phyloP scores from a whole-genome alignment of 2,329 filamentous ascomycete genomes.

The Epichloe scottii region DNA sequence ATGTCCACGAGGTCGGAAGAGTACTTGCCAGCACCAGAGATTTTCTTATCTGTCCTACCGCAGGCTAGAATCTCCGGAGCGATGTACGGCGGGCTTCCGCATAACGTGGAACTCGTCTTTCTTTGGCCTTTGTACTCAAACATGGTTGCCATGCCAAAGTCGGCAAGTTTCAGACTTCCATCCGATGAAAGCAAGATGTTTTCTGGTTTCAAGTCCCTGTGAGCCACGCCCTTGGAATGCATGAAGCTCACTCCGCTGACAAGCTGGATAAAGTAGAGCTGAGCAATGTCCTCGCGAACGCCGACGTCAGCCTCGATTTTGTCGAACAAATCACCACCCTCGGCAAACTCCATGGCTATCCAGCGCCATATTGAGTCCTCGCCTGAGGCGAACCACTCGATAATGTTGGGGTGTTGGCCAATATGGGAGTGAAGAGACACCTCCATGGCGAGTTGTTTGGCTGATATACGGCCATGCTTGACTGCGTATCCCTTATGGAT shows the following conservation, averaged over 20 bases:
- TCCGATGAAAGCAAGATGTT: conserved; percentile 81
- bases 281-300: conserved; percentile 86
- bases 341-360: conserved; percentile 97
- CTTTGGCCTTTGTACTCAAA: conserved; percentile 79
- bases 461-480: conserved; percentile 74
- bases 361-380: conserved; percentile 83
- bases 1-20: conserved; percentile 75
- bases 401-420: conserved; percentile 83
- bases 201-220: conserved; percentile 86
- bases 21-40: conserved; percentile 46
- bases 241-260: conserved; percentile 86
- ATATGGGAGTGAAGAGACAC: conserved; percentile 81
- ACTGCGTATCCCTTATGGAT: conserved; percentile 95
- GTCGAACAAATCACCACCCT: conserved; percentile 94
- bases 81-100: conserved; percentile 93
- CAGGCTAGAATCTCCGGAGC: conserved; percentile 75
- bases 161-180: conserved; percentile 85
- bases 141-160: conserved; percentile 90
- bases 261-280: conserved; percentile 90
- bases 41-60: conserved; percentile 31
- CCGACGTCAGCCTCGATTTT: conserved; percentile 98
- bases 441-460: conserved; percentile 86
- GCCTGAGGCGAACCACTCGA: conserved; percentile 79
- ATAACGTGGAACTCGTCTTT: conserved; percentile 79
- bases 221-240: conserved; percentile 89